Evolutionary conservation across 208 protist genomes (phyloP), one percentile per base, ranked within the genome.

Genomic region (Crithidia bombi): DNA sequence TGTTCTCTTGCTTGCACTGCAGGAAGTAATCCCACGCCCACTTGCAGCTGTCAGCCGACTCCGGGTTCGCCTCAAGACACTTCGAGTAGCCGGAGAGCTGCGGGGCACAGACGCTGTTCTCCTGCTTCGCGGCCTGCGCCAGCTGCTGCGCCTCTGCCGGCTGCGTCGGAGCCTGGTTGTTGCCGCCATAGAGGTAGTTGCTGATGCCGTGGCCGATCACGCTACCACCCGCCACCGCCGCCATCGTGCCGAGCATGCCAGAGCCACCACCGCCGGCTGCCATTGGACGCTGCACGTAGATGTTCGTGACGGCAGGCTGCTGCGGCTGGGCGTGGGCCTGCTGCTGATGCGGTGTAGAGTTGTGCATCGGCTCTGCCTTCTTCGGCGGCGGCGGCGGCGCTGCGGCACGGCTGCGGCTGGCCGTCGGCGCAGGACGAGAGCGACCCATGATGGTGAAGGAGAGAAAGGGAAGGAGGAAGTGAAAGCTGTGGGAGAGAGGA

Each of bases 21-120:
- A 79, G 64, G 69, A 95, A 95, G 78, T 89, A 86, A 39, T 95
- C 90, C 90, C 90, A 95, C 41, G 86, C 90, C 90, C 90, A 95
- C 75, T 85, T 90, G 78, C 90, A 95, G 56, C 79, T 79, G 51
- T 93, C 84, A 28, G 85, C 51, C 3, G 73, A 70, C 23, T 80
- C 77, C 30, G 68, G 49, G 64, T 93, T 93, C 46, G 78, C 80
- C 77, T 96, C 91, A 9, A 96, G 63, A 66, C 91, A 94, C 81
- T 93, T 92, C 62, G 88, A 70, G 83, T 94, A 96, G 38, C 85
- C 78, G 23, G 77, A 63, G 32, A 96, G 80, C 55, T 96, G 88
- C 21, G 86, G 54, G 6, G 83, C 46, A 69, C 91, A 94, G 25
- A 65, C 73, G 75, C 89, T 65, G 43, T 89, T 74, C 50, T 87